phyloP scores from a whole-genome alignment of 345 rosid species.

The Citrus australasica region DNA sequence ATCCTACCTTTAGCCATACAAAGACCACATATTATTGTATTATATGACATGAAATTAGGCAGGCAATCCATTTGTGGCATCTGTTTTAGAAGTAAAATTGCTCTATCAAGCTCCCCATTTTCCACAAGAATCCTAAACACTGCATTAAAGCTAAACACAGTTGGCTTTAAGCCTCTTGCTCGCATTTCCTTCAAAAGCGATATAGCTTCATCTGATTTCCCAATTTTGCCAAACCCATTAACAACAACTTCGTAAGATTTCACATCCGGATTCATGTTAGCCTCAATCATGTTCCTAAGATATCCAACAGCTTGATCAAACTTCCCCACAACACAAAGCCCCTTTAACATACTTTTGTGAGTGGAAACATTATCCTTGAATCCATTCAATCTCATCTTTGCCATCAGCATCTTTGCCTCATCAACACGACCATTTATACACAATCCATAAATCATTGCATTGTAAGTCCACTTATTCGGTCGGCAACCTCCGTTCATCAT shows the following conservation, averaged over 20 bases:
- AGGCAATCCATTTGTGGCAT: slow-evolving; percentile 26
- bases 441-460: slow-evolving; percentile 39
- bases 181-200: slow-evolving; percentile 28
- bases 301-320: slow-evolving; percentile 25
- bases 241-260: slow-evolving; percentile 26
- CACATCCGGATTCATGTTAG: slow-evolving; percentile 21
- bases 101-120: slow-evolving; percentile 22
- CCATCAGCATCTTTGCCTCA: slow-evolving; percentile 30
- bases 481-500: slow-evolving; percentile 28
- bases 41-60: slow-evolving; percentile 29
- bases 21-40: slow-evolving; percentile 26
- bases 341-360: slow-evolving; percentile 34
- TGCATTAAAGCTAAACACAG: slow-evolving; percentile 26
- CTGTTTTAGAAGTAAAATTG: slow-evolving; percentile 24
- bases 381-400: slow-evolving; percentile 40
- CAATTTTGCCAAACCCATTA: slow-evolving; percentile 32
- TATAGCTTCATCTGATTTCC: slow-evolving; percentile 22
- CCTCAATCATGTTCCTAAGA: slow-evolving; percentile 23
- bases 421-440: slow-evolving; percentile 33
- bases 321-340: slow-evolving; percentile 26
- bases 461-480: slow-evolving; percentile 35
- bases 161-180: slow-evolving; percentile 15
- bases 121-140: slow-evolving; percentile 27
- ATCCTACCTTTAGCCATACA: slow-evolving; percentile 26
- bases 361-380: slow-evolving; percentile 31